Base-by-base conservation (phyloP, 345 rosid genomes). In the Lumnitzera racemosa region DNA sequence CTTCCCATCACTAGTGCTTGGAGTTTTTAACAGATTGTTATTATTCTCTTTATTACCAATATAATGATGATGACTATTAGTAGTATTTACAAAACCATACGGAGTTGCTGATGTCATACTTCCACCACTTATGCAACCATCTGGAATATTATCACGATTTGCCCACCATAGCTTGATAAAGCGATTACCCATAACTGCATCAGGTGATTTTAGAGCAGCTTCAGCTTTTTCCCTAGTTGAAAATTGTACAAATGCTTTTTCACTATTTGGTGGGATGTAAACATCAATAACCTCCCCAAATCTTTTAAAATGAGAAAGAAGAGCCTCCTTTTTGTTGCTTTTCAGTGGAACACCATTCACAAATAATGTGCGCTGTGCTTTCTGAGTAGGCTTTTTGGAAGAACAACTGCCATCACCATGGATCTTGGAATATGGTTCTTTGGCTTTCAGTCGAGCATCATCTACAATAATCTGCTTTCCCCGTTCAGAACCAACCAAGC, bases 181-280 rank as follows among this genome's bases (percentile, higher is more conserved):
- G 56, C 97, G 96, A 74, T 94, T 94, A 57, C 97, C 99, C 99
- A 94, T 94, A 56, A 94, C 96, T 70, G 97, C 99, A 84, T 94
- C 97, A 68, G 97, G 99, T 62, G 99, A 81, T 71, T 66, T 79
- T 55, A 94, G 78, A 67, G 97, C 99, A 75, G 97, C 90, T 72
- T 94, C 99, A 51, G 97, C 97, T 67, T 88, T 96, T 74, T 94
- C 97, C 61, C 92, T 86, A 64, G 72, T 90, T 3, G 95, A 90
- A 76, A 90, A 94, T 73, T 94, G 99, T 41, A 94, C 88, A 80
- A 90, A 94, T 67, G 99, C 99, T 57, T 89, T 75, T 58, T 88
- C 95, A 70, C 85, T 80, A 64, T 83, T 88, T 49, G 58, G 7
- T 27, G 99, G 99, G 64, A 88, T 86, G 71, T 80, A 81, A 69